Percentiles rank a stretch among this genome's conserved stretches.
phyloP scores from a whole-genome alignment of 2,329 filamentous ascomycete species.

The Cyphellophora europaea region DNA sequence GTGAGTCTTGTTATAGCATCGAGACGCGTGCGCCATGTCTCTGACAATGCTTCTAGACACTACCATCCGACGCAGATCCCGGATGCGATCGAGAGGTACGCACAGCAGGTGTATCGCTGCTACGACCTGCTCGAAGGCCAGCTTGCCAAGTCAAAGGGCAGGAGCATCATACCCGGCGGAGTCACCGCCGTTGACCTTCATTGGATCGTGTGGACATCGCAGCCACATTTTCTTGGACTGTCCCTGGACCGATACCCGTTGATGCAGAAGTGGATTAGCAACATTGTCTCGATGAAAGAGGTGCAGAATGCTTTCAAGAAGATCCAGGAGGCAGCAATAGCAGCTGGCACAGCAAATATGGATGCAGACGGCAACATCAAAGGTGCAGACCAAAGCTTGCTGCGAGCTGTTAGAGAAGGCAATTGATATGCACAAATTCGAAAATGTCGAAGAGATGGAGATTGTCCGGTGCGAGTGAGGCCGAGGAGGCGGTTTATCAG shows the following conservation, averaged over 20 bases:
- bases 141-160: constrained; percentile 27
- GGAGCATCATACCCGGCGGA: constrained; percentile 28
- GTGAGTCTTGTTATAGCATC: too few relatives aligned
- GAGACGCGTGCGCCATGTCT: too few relatives aligned
- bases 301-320: constrained; percentile 33
- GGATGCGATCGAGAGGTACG: constrained; percentile 31
- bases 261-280: constrained; percentile 30
- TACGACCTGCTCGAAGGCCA: constrained; percentile 33
- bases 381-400: too few relatives aligned
- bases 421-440: too few relatives aligned
- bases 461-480: too few relatives aligned
- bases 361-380: too few relatives aligned
- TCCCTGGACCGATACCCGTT: constrained; percentile 30
- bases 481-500: too few relatives aligned
- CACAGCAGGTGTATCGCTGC: constrained; percentile 31
- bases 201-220: constrained; percentile 32
- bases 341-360: too few relatives aligned
- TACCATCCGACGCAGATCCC: constrained; percentile 31
- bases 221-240: constrained; percentile 29
- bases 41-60: too few relatives aligned
- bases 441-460: too few relatives aligned
- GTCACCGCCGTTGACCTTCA: constrained; percentile 32
- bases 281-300: constrained; percentile 26
- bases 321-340: constrained; percentile 14
- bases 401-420: too few relatives aligned